phyloP scores from a whole-genome alignment of 495 filamentous ascomycete genomes.

The Emericellopsis terricola region DNA sequence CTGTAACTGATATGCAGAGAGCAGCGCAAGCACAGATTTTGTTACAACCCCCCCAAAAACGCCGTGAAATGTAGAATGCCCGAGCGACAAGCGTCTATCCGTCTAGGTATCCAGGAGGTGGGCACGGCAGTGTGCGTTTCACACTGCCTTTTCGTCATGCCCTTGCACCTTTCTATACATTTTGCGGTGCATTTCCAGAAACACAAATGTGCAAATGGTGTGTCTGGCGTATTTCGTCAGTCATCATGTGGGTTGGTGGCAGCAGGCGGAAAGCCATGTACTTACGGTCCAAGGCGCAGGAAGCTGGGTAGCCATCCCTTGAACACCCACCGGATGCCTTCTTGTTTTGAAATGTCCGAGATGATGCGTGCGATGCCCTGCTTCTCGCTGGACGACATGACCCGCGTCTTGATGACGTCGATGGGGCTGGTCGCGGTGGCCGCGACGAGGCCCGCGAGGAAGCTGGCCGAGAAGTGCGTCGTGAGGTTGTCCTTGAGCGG shows the following conservation, averaged over 20 bases:
- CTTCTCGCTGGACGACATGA: constrained; percentile 61
- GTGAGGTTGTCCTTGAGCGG: constrained; percentile 56
- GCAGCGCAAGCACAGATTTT: too few relatives aligned
- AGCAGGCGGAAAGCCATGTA: constrained; percentile 5
- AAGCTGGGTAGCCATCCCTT: constrained; percentile 97
- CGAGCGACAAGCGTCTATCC: background rate
- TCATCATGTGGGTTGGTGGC: constrained; percentile 1
- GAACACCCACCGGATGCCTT: constrained; percentile 84
- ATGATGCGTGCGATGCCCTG: constrained; percentile 41
- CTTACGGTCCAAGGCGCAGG: constrained; percentile 58
- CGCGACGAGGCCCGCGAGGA: constrained; percentile 81
- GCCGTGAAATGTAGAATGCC: background rate
- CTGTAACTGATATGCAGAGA: background rate
- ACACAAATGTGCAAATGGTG: constrained; percentile 89
- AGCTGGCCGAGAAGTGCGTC: constrained; percentile 75
- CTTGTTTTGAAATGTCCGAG: constrained; percentile 49
- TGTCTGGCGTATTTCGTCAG: too few relatives aligned
- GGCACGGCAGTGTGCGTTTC: background rate
- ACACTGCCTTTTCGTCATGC: constrained; percentile 13
- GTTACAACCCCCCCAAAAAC: too few relatives aligned
- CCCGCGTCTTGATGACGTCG: constrained; percentile 91
- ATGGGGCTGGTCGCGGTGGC: constrained; percentile 91
- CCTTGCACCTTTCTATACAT: constrained; percentile 34
- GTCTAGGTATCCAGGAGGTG: background rate
- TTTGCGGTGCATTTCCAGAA: constrained; percentile 82